Evolutionary conservation across 208 protist species (phyloP).

Genomic region (Crithidia sp.): DNA sequence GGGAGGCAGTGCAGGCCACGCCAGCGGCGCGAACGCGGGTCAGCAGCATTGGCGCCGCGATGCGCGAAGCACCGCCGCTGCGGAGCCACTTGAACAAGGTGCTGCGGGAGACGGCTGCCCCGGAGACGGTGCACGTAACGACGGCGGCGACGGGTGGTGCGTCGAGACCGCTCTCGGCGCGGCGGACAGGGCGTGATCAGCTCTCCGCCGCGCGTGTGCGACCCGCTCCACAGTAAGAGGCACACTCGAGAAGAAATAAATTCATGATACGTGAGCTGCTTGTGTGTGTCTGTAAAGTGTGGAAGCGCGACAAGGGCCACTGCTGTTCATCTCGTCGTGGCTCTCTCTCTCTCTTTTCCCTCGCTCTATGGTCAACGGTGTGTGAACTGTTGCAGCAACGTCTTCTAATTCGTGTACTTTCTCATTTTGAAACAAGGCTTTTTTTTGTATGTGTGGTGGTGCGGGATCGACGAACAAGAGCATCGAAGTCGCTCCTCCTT

Average conservation of each 20-base stretch:
- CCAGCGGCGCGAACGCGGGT: slow-evolving; percentile 17
- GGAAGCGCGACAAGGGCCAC: no score
- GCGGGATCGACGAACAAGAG: no score
- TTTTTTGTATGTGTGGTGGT: not conserved
- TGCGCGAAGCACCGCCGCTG: not conserved
- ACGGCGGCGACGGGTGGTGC: not conserved
- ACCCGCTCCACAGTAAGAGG: not conserved
- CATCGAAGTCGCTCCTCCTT: no score
- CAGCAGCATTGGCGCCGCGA: slow-evolving; percentile 10
- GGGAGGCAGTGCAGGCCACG: not conserved
- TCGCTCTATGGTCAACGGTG: no score
- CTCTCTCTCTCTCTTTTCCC: no score
- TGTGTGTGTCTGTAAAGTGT: no score
- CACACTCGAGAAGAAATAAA: no score
- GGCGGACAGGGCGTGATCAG: not conserved
- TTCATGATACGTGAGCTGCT: no score
- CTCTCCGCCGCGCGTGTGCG: not conserved
- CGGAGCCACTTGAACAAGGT: slow-evolving; percentile 8
- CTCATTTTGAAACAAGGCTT: not conserved
- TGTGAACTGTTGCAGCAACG: no score
- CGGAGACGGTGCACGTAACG: slow-evolving; percentile 1
- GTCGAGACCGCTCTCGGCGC: not conserved
- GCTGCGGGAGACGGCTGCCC: slow-evolving; percentile 9
- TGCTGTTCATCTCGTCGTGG: no score
- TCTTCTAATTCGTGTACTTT: not conserved